phyloP scores from a whole-genome alignment of 257 asterid genomes.

The Capsicum rhomboideum region DNA sequence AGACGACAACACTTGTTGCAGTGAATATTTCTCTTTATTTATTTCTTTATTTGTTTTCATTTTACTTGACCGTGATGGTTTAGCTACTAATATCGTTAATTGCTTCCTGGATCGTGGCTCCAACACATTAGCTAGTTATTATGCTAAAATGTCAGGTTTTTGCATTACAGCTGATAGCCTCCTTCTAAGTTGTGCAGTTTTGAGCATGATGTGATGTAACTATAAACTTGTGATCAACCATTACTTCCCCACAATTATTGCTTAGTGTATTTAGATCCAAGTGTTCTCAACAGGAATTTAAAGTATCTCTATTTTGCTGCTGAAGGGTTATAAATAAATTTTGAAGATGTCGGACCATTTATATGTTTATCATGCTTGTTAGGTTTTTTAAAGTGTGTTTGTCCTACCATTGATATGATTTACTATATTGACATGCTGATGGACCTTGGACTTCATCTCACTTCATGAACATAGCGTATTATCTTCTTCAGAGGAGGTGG shows the following conservation, averaged over 20 bases:
- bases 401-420: background rate
- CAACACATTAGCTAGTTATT: background rate
- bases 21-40: background rate
- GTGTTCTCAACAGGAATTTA: background rate
- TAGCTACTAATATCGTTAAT: background rate
- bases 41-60: background rate
- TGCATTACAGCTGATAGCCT: background rate
- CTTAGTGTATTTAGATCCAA: background rate
- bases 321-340: background rate
- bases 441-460: background rate
- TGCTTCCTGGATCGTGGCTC: background rate
- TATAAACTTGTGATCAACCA: background rate
- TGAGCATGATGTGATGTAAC: background rate
- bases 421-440: background rate
- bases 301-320: background rate
- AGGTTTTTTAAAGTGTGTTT: background rate
- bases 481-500: background rate
- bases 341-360: background rate
- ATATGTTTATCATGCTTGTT: background rate
- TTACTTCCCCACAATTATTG: background rate
- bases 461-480: background rate
- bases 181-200: background rate
- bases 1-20: background rate
- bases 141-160: background rate
- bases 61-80: background rate